Percentiles rank a stretch among this genome's conserved stretches.
phyloP scores from a whole-genome alignment of 495 filamentous ascomycete genomes.

The Evernia prunastri region DNA sequence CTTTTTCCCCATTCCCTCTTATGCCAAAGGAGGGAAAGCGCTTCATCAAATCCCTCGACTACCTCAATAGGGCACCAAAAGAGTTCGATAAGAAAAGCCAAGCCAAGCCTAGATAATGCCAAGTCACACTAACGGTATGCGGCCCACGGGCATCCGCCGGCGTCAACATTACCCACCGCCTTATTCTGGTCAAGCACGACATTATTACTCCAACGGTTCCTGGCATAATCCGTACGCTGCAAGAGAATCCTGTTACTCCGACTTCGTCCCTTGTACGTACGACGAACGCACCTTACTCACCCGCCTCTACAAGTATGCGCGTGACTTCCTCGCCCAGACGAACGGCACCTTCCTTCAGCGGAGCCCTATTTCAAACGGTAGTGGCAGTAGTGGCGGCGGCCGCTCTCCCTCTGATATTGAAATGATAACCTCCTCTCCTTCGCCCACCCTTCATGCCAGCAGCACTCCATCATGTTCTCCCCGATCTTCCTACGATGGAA shows the following conservation, averaged over 20 bases:
- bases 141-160: conserved; percentile 16
- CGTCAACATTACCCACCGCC: conserved; percentile 5
- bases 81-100: too few relatives aligned
- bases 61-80: too few relatives aligned
- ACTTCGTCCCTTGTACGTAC: conserved; percentile 29
- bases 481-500: conserved; percentile 24
- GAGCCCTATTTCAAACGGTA: conserved; percentile 15
- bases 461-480: conserved; percentile 24
- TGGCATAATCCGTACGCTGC: conserved; percentile 24
- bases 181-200: conserved; percentile 6
- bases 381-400: conserved; percentile 16
- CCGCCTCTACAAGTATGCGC: conserved; percentile 30
- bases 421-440: conserved; percentile 32
- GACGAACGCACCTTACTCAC: conserved; percentile 27
- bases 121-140: conserved; percentile 13
- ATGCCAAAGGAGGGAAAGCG: neutral
- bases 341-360: conserved; percentile 24
- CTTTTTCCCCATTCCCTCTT: too few relatives aligned
- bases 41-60: neutral
- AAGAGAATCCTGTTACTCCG: conserved; percentile 24
- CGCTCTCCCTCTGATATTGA: conserved; percentile 25
- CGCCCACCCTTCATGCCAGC: conserved; percentile 27
- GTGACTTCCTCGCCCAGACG: conserved; percentile 26
- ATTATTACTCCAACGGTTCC: conserved; percentile 21
- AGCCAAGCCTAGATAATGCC: conserved; percentile 5